Evolutionary conservation across 2,329 filamentous ascomycete species (phyloP).

Genomic region (Trichoderma sp.): DNA sequence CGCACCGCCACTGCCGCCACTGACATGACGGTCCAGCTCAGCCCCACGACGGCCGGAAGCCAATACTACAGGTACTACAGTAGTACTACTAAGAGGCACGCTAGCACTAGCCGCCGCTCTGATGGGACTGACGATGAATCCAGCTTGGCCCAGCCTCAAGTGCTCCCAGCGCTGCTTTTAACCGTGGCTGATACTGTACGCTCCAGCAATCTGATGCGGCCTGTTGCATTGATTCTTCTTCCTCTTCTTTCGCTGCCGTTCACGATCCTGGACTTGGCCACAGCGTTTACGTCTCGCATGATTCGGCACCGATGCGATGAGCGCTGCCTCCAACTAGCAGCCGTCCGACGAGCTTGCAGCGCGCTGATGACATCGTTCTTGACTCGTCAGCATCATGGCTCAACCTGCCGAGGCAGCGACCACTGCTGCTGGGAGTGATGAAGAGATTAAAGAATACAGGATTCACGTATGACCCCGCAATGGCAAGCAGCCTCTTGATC

Average conservation of each 20-base stretch:
- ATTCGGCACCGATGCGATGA: neutral
- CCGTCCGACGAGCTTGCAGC: neutral
- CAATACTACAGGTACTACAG: neutral
- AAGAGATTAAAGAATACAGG: constrained; percentile 53
- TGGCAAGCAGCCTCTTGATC: constrained; percentile 25
- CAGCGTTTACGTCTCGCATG: neutral
- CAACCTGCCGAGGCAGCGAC: constrained; percentile 25
- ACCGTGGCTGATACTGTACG: constrained; percentile 1
- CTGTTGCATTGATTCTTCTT: neutral
- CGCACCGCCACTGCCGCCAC: neutral
- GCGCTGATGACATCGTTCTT: neutral
- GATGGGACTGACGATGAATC: neutral
- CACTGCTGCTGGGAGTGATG: constrained; percentile 26
- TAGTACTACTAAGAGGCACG: neutral
- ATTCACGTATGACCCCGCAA: constrained; percentile 48
- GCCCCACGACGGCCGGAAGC: neutral
- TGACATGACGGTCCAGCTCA: neutral
- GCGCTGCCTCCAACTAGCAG: neutral
- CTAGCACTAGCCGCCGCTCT: constrained; percentile 12
- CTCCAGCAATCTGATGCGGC: neutral
- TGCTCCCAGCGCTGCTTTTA: neutral
- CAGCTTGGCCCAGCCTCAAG: neutral
- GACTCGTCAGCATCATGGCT: constrained; percentile 18
- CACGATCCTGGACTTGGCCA: neutral
- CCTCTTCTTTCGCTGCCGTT: neutral